Evolutionary conservation across 768 basidiomycete species (phyloP).

Genomic region (Mycena sanguinolenta): DNA sequence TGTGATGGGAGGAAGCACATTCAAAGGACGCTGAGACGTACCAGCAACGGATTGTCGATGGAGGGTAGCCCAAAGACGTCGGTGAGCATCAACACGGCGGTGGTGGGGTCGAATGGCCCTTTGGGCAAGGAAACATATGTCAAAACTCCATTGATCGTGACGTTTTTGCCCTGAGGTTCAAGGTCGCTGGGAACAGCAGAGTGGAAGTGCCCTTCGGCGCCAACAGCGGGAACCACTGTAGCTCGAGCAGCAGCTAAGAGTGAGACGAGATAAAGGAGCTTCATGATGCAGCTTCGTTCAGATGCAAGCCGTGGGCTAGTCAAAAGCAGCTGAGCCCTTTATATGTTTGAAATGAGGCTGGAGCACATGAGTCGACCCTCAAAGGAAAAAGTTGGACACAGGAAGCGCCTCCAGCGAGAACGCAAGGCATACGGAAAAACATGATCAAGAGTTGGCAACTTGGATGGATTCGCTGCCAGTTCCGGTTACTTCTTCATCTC

Average conservation of each 20-base stretch:
- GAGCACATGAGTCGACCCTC: neutral
- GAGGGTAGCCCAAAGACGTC: constrained; percentile 37
- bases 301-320: neutral
- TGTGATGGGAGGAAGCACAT: neutral
- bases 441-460: too few relatives aligned
- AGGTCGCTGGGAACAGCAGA: neutral
- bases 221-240: constrained; percentile 14
- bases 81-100: constrained; percentile 33
- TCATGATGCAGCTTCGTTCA: constrained; percentile 1
- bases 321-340: neutral
- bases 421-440: too few relatives aligned
- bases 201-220: constrained; percentile 9
- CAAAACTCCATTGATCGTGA: constrained; percentile 37
- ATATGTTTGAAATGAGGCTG: too few relatives aligned
- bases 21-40: neutral
- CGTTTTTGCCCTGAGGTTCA: constrained; percentile 27
- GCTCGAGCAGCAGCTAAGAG: constrained; percentile 20
- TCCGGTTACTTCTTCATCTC: too few relatives aligned
- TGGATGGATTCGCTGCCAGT: too few relatives aligned
- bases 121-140: constrained; percentile 34
- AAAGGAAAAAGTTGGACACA: constrained; percentile 11
- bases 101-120: constrained; percentile 23
- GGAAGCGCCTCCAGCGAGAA: too few relatives aligned
- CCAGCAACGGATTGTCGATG: constrained; percentile 31
- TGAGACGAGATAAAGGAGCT: neutral